Evolutionary conservation across 345 rosid species (phyloP).

Genomic region (Syzygium oleosum): DNA sequence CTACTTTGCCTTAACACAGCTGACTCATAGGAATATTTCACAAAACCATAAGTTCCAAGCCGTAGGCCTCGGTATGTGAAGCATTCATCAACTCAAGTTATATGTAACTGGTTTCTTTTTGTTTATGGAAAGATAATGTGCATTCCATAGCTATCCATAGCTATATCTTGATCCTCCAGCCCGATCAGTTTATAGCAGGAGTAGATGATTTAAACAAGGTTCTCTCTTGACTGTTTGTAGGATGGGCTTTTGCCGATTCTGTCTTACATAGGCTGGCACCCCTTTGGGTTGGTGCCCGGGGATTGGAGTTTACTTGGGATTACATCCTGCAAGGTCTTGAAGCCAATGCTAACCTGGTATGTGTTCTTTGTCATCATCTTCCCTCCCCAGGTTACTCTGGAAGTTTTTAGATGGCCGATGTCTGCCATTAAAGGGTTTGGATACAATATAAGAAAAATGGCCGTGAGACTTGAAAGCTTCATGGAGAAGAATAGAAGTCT

Average conservation of each 20-base stretch:
- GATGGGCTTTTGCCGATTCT: constrained; percentile 99
- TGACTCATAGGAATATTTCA: constrained; percentile 92
- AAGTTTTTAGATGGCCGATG: background rate
- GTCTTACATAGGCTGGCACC: constrained; percentile 90
- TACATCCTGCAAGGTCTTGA: constrained; percentile 89
- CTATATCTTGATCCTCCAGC: background rate
- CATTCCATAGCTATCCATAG: background rate
- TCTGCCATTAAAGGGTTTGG: background rate
- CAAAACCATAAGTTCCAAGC: constrained; percentile 98
- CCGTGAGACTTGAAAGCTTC: background rate
- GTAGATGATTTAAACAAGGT: background rate
- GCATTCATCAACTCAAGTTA: constrained; percentile 1
- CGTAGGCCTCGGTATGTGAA: constrained; percentile 81
- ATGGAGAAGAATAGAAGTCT: background rate
- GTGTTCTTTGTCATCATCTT: background rate
- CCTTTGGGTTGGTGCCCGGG: constrained; percentile 96
- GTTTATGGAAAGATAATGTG: background rate
- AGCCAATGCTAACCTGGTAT: constrained; percentile 93
- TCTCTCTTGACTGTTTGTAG: constrained; percentile 23
- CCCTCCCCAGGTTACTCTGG: background rate
- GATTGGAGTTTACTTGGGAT: constrained; percentile 93
- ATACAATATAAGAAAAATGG: background rate
- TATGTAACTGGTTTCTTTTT: background rate
- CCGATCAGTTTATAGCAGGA: background rate
- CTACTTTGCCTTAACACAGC: constrained; percentile 82